These are phyloP conservation scores for Fomitopsis serialis DNA, from an alignment of 768 basidiomycete genomes.

Conservation along the genomic window DNA sequence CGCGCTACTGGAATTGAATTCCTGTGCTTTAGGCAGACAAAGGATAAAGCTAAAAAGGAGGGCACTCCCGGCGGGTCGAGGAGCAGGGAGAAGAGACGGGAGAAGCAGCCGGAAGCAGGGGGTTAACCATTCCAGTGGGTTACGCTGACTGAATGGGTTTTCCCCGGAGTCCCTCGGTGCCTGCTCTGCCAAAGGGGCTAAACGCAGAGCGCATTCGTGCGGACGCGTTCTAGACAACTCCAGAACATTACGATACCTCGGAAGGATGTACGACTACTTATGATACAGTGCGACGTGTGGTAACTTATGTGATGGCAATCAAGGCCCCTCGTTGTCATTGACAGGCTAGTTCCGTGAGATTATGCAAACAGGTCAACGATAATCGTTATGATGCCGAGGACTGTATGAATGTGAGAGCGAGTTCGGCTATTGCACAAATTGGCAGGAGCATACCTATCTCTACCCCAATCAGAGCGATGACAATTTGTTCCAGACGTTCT, in stretches of 20 bases:
- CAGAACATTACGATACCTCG: neutral
- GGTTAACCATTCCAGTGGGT: neutral
- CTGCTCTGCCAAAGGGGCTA: neutral
- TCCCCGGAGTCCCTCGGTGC: neutral
- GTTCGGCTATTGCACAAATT: neutral
- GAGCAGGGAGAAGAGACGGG: constrained; percentile 4
- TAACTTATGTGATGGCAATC: too few species aligned
- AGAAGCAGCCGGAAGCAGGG: constrained; percentile 1
- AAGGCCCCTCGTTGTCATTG: neutral
- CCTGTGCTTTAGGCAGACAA: constrained; percentile 82
- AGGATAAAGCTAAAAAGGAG: constrained; percentile 30
- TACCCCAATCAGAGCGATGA: constrained; percentile 85
- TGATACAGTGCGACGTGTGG: too few species aligned
- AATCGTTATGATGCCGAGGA: constrained; percentile 88
- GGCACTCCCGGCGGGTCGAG: neutral
- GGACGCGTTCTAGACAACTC: too few species aligned
- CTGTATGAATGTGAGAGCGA: constrained; percentile 29
- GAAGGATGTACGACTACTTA: too few species aligned
- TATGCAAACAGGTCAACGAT: constrained; percentile 64
- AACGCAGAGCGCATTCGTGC: too few species aligned
- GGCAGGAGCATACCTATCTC: constrained; percentile 60
- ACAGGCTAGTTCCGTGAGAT: neutral
- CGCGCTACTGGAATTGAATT: constrained; percentile 93
- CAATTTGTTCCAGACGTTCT: constrained; percentile 88
- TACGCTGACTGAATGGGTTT: neutral